Evolutionary conservation across 805 yeast species (phyloP), one percentile per base, ranked within the genome.

Genomic region (Candida montana): DNA sequence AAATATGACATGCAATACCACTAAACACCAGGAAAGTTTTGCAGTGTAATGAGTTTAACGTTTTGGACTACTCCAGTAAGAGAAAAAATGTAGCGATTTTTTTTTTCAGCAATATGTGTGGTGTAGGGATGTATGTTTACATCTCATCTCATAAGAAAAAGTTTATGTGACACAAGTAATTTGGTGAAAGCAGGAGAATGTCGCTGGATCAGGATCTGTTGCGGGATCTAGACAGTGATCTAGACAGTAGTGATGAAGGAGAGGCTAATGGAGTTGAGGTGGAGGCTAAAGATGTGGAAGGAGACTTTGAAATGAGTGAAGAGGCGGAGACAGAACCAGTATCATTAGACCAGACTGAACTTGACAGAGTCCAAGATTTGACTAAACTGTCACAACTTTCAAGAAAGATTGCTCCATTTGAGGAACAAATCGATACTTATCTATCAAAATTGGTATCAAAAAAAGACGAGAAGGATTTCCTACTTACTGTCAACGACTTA

Each of bases 401-500:
- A 3, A n/a, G 12, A 6, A 51, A 35, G 17, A 37, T 55, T 10
- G 35, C 23, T 23, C 57, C 58, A 6, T 29, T 49, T 13, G n/a
- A 51, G 4, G 10, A 36, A 1, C 44, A 39, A 16, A 48, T 58
- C 8, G 52, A 56, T 6, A 33, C 43, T 12, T 51, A 46, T 29
- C 35, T 50, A 39, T 7, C 35, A 4, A 41, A 41, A 30, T 38
- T 50, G 17, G 44, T 55, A 17, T 51, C 59, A 4, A 55, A 51
- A 36, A 46, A 45, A 16, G 38, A 50, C 15, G 80, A 79, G 49
- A 69, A 72, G 49, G 58, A 64, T n/a, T 71, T 83, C 23, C 59
- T 85, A 10, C 63, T 74, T 5, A 59, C 61, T 12, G 71, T 81
- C 7, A 83, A 82, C 57, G 75, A 70, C 33, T 52, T 75, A n/a